A percentile compares a stretch with the other conserved stretches of the same genome.
Conservation (phyloP, 768 basidiomycete species). For the Dacryopinax primogenitus region DNA sequence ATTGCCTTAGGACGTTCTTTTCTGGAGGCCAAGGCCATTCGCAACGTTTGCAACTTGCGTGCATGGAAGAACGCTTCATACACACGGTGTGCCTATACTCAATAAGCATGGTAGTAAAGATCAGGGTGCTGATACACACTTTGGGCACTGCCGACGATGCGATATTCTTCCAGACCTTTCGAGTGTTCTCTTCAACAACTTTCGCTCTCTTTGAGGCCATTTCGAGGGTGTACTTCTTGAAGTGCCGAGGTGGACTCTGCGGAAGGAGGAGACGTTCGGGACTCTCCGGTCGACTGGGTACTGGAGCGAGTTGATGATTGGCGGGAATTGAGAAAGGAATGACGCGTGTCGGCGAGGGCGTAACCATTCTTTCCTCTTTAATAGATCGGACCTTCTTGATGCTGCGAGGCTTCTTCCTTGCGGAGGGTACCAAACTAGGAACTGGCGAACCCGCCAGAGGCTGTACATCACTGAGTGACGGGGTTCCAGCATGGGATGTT, state of each 20-base stretch:
- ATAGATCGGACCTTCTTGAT: background rate
- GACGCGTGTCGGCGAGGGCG: background rate
- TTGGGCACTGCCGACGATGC: background rate
- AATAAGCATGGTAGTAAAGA: background rate
- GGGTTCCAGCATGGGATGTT: background rate
- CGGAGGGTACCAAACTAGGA: background rate
- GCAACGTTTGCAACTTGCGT: background rate
- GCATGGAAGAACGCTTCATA: background rate
- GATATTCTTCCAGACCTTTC: background rate
- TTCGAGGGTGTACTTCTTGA: constrained; percentile 1
- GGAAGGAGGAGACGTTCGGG: background rate
- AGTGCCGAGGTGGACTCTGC: background rate
- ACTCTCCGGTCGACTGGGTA: background rate
- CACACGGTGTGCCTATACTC: background rate
- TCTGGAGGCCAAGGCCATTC: background rate
- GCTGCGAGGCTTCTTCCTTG: background rate
- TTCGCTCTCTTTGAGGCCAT: constrained; percentile 6
- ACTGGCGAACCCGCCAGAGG: background rate
- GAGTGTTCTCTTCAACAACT: background rate
- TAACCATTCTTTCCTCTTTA: background rate
- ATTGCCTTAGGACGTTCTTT: constrained; percentile 6
- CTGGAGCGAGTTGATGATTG: background rate
- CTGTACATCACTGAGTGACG: background rate
- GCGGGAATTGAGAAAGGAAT: background rate
- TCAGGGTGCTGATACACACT: background rate